These are phyloP conservation scores for Asterella californica DNA, from an alignment of 225 moss, liverwort and hornwort genomes.

Conservation along the genomic window DNA sequence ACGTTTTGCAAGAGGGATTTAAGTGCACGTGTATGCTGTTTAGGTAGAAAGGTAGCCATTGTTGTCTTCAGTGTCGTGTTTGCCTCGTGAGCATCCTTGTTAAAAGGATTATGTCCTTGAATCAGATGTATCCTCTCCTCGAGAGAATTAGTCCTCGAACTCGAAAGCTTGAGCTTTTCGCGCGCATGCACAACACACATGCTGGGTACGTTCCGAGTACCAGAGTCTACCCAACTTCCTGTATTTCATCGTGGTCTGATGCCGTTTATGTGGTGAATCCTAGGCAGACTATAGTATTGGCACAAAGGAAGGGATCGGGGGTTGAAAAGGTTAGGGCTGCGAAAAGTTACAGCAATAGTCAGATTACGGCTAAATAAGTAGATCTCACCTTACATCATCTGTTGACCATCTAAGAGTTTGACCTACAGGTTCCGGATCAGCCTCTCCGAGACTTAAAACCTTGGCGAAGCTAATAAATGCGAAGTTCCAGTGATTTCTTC, in stretches of 20 bases:
- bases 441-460: no score
- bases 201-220: slow-evolving; percentile 62
- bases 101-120: not conserved
- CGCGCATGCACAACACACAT: slow-evolving; percentile 99
- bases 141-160: slow-evolving; percentile 98
- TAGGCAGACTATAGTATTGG: not conserved
- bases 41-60: not conserved
- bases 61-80: not conserved
- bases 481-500: not conserved
- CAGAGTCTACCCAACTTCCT: not conserved
- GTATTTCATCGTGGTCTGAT: not conserved
- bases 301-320: not conserved
- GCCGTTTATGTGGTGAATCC: not conserved
- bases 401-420: no score
- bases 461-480: no score
- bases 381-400: no score
- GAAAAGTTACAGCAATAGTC: not conserved
- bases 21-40: not conserved
- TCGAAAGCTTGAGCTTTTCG: slow-evolving; percentile 96
- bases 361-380: no score
- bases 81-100: not conserved
- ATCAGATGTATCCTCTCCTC: slow-evolving; percentile 95
- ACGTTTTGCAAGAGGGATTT: no score
- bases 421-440: no score
- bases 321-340: not conserved